Percentiles rank a stretch among this genome's conserved stretches.
These are phyloP conservation scores for Fusarium ambrosium DNA, from an alignment of 2,329 filamentous ascomycete genomes.

Conservation along the genomic window DNA sequence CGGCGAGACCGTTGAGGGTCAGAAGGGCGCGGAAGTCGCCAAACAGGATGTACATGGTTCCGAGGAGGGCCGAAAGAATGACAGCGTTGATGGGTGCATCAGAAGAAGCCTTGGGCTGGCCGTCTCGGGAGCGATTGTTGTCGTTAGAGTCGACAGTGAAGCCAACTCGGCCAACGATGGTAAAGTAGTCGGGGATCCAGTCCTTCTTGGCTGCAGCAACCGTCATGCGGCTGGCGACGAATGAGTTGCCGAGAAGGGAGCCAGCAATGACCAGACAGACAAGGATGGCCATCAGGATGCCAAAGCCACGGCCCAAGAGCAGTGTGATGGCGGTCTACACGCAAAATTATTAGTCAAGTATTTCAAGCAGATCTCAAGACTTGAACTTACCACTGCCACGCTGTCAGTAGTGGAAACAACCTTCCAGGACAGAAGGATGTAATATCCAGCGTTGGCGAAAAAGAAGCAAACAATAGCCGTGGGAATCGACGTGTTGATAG, in stretches of 20 bases:
- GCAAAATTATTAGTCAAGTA: neutral
- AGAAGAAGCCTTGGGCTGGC: conserved; percentile 44
- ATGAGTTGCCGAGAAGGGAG: conserved; percentile 73
- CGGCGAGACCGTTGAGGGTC: conserved; percentile 71
- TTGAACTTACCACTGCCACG: conserved; percentile 69
- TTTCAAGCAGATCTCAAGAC: neutral
- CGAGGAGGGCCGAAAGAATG: conserved; percentile 62
- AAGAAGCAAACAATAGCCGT: conserved; percentile 72
- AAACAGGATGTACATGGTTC: conserved; percentile 69
- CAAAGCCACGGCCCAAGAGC: conserved; percentile 67
- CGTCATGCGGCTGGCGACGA: conserved; percentile 72
- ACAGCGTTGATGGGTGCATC: conserved; percentile 70
- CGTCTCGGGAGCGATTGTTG: neutral
- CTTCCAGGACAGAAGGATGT: conserved; percentile 72
- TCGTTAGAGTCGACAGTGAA: conserved; percentile 24
- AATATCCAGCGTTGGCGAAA: conserved; percentile 72
- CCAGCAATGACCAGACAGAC: conserved; percentile 73
- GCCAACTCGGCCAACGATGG: conserved; percentile 60
- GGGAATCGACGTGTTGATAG: conserved; percentile 72
- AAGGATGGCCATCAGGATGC: conserved; percentile 66
- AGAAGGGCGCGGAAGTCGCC: conserved; percentile 73
- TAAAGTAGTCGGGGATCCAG: conserved; percentile 64
- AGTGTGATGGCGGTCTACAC: conserved; percentile 66
- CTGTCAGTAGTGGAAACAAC: conserved; percentile 71
- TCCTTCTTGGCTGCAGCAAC: conserved; percentile 68